Evolutionary conservation across 169 alveolate genomes (phyloP).

Genomic region (Cryptosporidium baileyi): DNA sequence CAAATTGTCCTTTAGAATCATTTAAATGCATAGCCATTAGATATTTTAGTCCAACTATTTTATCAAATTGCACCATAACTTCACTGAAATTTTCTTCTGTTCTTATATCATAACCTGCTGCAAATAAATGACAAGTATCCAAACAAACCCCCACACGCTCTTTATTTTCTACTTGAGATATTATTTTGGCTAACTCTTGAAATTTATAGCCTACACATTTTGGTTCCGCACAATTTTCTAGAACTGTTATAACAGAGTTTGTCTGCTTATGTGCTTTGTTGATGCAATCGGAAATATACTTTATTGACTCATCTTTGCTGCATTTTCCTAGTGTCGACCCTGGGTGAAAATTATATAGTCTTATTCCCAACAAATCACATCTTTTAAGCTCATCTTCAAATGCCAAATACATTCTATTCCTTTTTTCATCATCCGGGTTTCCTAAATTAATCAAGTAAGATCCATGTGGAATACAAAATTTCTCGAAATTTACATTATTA

Average conservation of each 20-base stretch:
- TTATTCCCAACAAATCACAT: constrained; percentile 85
- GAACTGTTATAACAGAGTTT: constrained; percentile 78
- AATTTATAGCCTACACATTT: constrained; percentile 87
- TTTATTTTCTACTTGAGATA: constrained; percentile 79
- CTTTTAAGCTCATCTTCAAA: constrained; percentile 87
- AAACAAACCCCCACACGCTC: constrained; percentile 88
- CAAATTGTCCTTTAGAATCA: constrained; percentile 86
- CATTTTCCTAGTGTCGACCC: constrained; percentile 76
- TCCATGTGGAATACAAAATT: constrained; percentile 86
- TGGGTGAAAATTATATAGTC: constrained; percentile 87
- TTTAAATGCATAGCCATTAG: constrained; percentile 87
- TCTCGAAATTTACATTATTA: constrained; percentile 73
- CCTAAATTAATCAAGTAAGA: constrained; percentile 87
- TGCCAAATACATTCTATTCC: constrained; percentile 81
- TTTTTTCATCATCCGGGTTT: constrained; percentile 86
- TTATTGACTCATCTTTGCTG: constrained; percentile 44
- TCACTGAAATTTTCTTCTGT: constrained; percentile 79
- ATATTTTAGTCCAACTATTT: constrained; percentile 80
- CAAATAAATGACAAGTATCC: constrained; percentile 90
- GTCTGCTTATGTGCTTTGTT: constrained; percentile 84
- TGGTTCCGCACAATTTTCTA: constrained; percentile 90
- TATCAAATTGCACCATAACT: constrained; percentile 83
- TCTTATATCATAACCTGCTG: constrained; percentile 89
- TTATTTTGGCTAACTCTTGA: constrained; percentile 85
- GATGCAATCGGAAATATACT: constrained; percentile 68